Evolutionary conservation across 345 rosid genomes (phyloP), one percentile per base, ranked within the genome.

Genomic region (Gossypium longicalyx): DNA sequence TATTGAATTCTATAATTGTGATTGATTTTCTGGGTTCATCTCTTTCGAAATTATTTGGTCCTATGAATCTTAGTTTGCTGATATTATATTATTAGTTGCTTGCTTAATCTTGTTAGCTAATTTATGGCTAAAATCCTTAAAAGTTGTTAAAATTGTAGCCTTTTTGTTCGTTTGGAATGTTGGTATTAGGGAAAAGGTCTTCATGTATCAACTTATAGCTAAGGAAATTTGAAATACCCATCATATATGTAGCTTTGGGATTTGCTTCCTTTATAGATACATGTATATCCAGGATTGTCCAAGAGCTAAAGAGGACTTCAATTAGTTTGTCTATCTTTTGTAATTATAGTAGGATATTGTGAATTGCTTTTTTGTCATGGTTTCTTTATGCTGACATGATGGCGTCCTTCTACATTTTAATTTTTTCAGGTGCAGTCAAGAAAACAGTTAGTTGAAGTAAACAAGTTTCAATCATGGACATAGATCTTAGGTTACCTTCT

Each of bases 401-500:
- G 75, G 15, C 75, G 16, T 44, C 43, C n/a, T 22, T 10, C 10
- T 2, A 17, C 27, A 44, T 70, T 29, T 10, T 59, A 52, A 34
- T 3, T 25, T 27, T 52, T 73, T 38, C 76, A 62, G 76, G 76
- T 62, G 11, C 44, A 16, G 16, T 19, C 11, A 34, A 41, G 23
- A 10, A 45, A 48, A 44, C 20, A 41, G 52, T 52, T 48, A 38
- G 27, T 75, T 66, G 15, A 63, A 34, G 51, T 71, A 58, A 74
- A 22, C 62, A 54, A 49, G 6, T 41, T 77, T 10, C 67, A 65
- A 19, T 72, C 71, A 82, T 82, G 91, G 87, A 87, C 69, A 88
- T 89, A 73, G 84, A 89, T 83, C 91, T 89, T 74, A 60, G 88
- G 79, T 76, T 87, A 71, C 91, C 90, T 77, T 87, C 93, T 74